These are phyloP conservation scores for Cyclotella atomus DNA, from an alignment of 108 stramenopile genomes.

Conservation along the genomic window DNA sequence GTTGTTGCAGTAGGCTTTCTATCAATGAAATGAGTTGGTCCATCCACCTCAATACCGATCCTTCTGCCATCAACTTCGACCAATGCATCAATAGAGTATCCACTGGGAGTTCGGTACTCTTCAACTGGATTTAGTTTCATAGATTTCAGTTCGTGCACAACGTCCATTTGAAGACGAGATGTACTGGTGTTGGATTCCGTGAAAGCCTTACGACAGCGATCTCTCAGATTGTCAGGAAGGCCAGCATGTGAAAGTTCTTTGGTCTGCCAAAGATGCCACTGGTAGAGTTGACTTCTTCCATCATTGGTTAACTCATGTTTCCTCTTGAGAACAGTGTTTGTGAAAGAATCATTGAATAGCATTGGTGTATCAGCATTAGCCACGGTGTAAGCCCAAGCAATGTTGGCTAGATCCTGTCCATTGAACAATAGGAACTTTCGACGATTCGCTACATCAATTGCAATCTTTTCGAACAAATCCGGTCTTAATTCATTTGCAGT, in stretches of 20 bases:
- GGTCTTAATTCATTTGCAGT: background rate
- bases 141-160: background rate
- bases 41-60: constrained; percentile 12
- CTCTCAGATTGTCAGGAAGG: background rate
- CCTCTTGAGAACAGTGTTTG: background rate
- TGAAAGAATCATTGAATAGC: background rate
- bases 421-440: background rate
- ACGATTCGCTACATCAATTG: background rate
- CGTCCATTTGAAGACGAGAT: constrained; percentile 20
- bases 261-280: constrained; percentile 33
- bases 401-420: background rate
- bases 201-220: background rate
- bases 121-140: constrained; percentile 17
- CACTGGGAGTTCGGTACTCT: constrained; percentile 12
- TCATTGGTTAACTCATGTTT: background rate
- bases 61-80: constrained; percentile 5
- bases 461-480: background rate
- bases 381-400: background rate
- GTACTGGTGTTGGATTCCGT: background rate
- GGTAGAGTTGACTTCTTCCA: background rate
- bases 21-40: constrained; percentile 11
- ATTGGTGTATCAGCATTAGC: background rate
- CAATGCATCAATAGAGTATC: constrained; percentile 17
- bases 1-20: background rate
- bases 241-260: background rate